Conservation (phyloP, 371 early-diverging fungal species). For the Actinomortierella ambigua region DNA sequence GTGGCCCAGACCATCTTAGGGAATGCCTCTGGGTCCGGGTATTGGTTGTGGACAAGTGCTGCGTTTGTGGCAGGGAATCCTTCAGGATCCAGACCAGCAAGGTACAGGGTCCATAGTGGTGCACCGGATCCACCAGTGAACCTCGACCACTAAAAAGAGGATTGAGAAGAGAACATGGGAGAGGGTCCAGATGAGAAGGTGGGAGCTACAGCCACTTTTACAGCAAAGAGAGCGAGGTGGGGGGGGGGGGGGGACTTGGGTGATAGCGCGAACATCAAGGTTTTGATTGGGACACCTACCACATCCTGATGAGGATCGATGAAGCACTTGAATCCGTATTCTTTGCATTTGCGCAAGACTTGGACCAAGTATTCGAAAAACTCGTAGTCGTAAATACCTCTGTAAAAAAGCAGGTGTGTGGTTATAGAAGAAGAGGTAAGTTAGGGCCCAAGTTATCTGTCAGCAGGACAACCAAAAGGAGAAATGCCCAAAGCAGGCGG, state of each 20-base stretch:
- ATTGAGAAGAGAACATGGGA: background rate
- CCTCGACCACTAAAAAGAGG: conserved; percentile 65
- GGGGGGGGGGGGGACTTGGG: background rate
- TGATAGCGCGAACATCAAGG: too few species aligned
- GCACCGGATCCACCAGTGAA: conserved; percentile 86
- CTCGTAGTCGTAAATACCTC: conserved; percentile 84
- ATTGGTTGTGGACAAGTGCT: conserved; percentile 73
- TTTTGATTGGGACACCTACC: conserved; percentile 53
- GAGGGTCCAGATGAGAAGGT: background rate
- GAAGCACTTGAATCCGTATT: conserved; percentile 76
- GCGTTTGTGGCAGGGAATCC: conserved; percentile 70
- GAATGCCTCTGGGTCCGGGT: conserved; percentile 62
- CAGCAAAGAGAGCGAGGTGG: background rate
- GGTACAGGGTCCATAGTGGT: conserved; percentile 83
- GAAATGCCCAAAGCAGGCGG: too few species aligned
- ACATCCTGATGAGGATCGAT: conserved; percentile 86
- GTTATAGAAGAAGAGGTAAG: background rate
- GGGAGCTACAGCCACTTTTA: background rate
- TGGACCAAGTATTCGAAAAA: conserved; percentile 79
- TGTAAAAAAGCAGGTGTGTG: conserved; percentile 23
- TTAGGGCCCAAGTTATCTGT: too few species aligned
- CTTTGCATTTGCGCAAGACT: conserved; percentile 64
- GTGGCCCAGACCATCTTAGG: conserved; percentile 91
- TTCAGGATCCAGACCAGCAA: conserved; percentile 72
- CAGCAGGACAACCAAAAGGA: too few species aligned